Evolutionary conservation across 2,329 filamentous ascomycete genomes (phyloP).

Genomic region (Cytospora piceicola): DNA sequence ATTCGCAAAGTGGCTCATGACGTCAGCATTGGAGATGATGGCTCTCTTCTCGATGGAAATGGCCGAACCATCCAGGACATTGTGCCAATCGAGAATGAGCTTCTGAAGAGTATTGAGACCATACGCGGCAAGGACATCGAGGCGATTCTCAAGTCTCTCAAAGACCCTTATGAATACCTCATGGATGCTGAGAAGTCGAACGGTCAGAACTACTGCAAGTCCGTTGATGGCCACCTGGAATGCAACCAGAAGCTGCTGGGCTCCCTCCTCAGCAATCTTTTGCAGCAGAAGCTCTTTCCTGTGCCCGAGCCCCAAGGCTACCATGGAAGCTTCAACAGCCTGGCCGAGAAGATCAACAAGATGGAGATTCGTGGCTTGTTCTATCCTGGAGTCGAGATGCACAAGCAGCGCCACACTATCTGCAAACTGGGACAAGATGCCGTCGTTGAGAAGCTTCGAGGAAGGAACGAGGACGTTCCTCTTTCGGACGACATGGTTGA

Average conservation of each 20-base stretch:
- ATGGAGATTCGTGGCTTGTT: constrained; percentile 27
- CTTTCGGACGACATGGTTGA: constrained; percentile 21
- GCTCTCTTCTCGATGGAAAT: constrained; percentile 4
- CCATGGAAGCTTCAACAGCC: constrained; percentile 12
- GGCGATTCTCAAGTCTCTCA: constrained; percentile 11
- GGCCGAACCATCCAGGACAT: constrained; percentile 7
- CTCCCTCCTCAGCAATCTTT: constrained; percentile 24
- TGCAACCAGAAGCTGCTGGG: constrained; percentile 30
- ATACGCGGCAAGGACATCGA: constrained; percentile 20
- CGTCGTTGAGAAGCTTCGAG: constrained; percentile 11
- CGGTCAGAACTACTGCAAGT: constrained; percentile 26
- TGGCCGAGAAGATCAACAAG: constrained; percentile 15
- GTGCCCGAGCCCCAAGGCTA: constrained; percentile 20
- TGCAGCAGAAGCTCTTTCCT: constrained; percentile 25
- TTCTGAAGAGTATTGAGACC: constrained; percentile 8
- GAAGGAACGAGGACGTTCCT: constrained; percentile 6
- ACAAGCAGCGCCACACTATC: constrained; percentile 25
- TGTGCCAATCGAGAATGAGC: constrained; percentile 13
- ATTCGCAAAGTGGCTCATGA: constrained; percentile 24
- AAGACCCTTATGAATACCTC: constrained; percentile 15
- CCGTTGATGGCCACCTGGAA: constrained; percentile 18
- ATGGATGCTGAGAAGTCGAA: constrained; percentile 12
- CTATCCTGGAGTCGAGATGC: constrained; percentile 20
- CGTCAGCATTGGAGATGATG: constrained; percentile 13
- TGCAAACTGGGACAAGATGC: constrained; percentile 27